A percentile compares a stretch with the other conserved stretches of the same genome.
Conservation (phyloP, 495 filamentous ascomycete species). For the Hyaloscypha hepaticicola region DNA sequence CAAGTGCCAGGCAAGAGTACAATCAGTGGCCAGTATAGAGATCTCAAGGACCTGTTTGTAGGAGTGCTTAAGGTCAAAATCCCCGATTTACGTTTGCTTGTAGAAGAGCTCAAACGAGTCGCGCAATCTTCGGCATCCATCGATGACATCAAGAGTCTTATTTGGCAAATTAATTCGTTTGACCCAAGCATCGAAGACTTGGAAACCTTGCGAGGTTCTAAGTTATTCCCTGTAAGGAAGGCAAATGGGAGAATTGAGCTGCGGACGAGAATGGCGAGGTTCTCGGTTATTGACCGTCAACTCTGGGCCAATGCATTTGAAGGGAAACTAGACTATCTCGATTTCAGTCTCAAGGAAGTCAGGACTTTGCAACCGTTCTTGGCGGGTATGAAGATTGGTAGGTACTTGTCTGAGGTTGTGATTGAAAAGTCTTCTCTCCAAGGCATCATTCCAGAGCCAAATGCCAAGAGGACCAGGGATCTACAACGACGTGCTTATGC, state of each 20-base stretch:
- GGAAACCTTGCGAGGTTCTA: neutral
- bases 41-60: constrained; percentile 40
- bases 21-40: constrained; percentile 37
- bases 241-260: constrained; percentile 4
- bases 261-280: neutral
- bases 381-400: neutral
- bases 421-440: constrained; percentile 7
- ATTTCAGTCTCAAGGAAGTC: constrained; percentile 8
- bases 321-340: constrained; percentile 1
- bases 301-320: constrained; percentile 5
- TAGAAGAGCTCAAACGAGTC: constrained; percentile 35
- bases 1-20: constrained; percentile 38
- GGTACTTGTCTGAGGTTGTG: constrained; percentile 16
- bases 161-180: constrained; percentile 35
- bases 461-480: constrained; percentile 12
- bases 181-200: constrained; percentile 4
- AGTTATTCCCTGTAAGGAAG: constrained; percentile 16
- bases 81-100: constrained; percentile 36
- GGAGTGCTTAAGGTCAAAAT: constrained; percentile 35
- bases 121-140: constrained; percentile 19
- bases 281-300: constrained; percentile 13
- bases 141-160: constrained; percentile 36
- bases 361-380: neutral
- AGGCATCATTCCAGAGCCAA: neutral
- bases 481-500: constrained; percentile 38